phyloP scores from a whole-genome alignment of 2,329 filamentous ascomycete species.

The Paracorniculantispora psalliotae region DNA sequence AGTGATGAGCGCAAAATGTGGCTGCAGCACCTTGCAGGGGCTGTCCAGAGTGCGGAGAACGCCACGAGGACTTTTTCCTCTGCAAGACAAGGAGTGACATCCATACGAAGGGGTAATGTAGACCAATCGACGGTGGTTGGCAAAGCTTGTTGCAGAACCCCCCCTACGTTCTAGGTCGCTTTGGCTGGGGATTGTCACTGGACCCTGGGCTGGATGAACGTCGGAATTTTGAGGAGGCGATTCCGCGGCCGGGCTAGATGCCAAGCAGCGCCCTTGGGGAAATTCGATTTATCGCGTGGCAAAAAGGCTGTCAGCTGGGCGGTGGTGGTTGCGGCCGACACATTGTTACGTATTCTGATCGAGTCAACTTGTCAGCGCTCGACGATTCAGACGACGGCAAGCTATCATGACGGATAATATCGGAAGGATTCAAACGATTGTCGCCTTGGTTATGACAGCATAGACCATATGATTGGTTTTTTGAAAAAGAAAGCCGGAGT shows the following conservation, averaged over 20 bases:
- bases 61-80: not conserved
- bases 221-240: not conserved
- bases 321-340: not conserved
- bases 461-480: not conserved
- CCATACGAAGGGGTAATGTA: not conserved
- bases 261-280: not conserved
- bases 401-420: not conserved
- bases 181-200: not conserved
- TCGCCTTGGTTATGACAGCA: not conserved
- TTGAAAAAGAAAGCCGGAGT: not conserved
- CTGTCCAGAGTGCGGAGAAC: constrained; percentile 6
- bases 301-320: not conserved
- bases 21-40: constrained; percentile 3
- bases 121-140: not conserved
- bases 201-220: not conserved
- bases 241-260: not conserved
- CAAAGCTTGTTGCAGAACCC: not conserved
- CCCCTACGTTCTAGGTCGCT: not conserved
- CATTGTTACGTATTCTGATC: constrained; percentile 13
- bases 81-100: not conserved
- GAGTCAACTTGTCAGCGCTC: constrained; percentile 1
- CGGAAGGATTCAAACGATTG: not conserved
- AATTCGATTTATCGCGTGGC: not conserved
- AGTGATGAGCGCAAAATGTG: not conserved
- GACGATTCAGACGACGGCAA: not conserved